Evolutionary conservation across 2,329 filamentous ascomycete species (phyloP).

Genomic region (Aspergillus sp.): DNA sequence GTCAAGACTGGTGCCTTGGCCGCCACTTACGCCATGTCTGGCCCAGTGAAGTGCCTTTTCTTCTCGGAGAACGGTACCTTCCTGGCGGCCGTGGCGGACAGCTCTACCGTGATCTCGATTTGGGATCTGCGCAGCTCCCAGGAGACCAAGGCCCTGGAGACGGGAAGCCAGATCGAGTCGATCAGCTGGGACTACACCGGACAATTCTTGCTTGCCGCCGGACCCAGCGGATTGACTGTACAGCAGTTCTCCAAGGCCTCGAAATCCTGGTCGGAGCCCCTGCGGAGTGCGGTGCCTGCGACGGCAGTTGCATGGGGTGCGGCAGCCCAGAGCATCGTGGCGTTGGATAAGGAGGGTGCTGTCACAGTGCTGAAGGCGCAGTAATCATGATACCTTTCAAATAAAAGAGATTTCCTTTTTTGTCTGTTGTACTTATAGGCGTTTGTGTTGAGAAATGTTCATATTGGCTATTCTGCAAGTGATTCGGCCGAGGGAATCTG

Average conservation of each 20-base stretch:
- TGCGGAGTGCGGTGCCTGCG: constrained; percentile 72
- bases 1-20: constrained; percentile 75
- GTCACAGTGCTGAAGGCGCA: constrained; percentile 67
- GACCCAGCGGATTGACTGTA: constrained; percentile 76
- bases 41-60: constrained; percentile 70
- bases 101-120: constrained; percentile 74
- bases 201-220: constrained; percentile 83
- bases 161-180: constrained; percentile 72
- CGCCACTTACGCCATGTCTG: constrained; percentile 65
- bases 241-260: constrained; percentile 84
- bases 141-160: constrained; percentile 80
- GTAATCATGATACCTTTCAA: constrained; percentile 39
- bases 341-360: constrained; percentile 71
- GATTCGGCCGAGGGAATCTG: background rate
- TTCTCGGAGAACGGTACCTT: constrained; percentile 98
- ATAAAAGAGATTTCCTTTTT: constrained; percentile 10
- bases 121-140: constrained; percentile 90
- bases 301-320: constrained; percentile 75
- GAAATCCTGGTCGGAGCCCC: constrained; percentile 86
- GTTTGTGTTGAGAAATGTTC: constrained; percentile 12
- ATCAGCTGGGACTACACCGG: constrained; percentile 93
- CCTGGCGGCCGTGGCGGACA: constrained; percentile 80
- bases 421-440: constrained; percentile 24
- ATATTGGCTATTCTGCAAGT: background rate
- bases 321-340: constrained; percentile 70